Conservation (phyloP, 2,329 filamentous ascomycete species). For the Cryphonectria parasitica region DNA sequence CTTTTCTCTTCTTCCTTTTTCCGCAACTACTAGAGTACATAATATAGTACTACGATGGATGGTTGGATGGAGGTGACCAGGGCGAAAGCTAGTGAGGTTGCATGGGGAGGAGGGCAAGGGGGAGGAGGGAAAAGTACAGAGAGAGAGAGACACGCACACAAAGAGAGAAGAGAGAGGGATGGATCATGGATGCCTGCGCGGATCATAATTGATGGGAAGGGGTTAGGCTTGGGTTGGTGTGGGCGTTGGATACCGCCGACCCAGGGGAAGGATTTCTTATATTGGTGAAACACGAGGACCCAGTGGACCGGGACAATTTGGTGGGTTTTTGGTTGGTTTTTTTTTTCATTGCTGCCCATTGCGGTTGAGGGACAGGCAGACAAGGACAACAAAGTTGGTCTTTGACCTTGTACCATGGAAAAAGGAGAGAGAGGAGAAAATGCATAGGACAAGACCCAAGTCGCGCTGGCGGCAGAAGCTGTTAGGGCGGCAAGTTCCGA, state of each 20-base stretch:
- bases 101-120: not conserved
- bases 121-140: not conserved
- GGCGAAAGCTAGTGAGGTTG: not conserved
- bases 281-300: not conserved
- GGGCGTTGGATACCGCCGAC: conserved; percentile 2
- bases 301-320: not conserved
- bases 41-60: not conserved
- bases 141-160: too few species aligned
- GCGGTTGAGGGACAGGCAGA: too few species aligned
- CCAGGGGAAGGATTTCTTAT: not conserved
- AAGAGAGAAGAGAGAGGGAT: not conserved
- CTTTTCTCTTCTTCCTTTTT: not conserved
- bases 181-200: conserved; percentile 1
- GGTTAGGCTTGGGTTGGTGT: not conserved
- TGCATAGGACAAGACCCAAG: too few species aligned
- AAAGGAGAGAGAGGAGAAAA: too few species aligned
- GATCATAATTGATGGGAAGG: not conserved
- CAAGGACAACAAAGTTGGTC: not conserved
- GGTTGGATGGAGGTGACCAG: not conserved
- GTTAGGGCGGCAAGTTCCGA: not conserved
- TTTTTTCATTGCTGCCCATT: not conserved
- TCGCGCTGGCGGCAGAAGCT: too few species aligned
- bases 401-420: too few species aligned
- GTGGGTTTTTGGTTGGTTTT: too few species aligned
- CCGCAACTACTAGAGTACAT: not conserved